These are phyloP conservation scores for Schizochytrium sp. DNA, from an alignment of 108 stramenopile species.

Conservation along the genomic window DNA sequence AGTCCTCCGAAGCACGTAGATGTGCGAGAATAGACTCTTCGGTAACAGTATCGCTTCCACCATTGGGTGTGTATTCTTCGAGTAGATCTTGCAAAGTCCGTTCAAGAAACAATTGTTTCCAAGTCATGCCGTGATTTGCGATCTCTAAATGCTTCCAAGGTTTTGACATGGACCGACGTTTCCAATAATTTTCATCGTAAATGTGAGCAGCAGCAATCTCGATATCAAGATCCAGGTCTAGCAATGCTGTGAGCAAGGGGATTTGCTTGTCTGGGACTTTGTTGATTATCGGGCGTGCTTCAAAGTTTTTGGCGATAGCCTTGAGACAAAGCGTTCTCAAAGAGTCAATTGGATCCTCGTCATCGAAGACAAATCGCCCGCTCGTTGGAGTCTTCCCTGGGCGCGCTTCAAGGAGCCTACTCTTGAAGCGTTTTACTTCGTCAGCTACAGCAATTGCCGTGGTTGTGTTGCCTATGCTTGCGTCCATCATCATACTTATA, in stretches of 20 bases:
- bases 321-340: constrained; percentile 14
- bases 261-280: constrained; percentile 34
- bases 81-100: constrained; percentile 60
- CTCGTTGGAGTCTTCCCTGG: not conserved
- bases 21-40: constrained; percentile 55
- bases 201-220: constrained; percentile 72
- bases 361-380: not conserved
- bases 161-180: constrained; percentile 69
- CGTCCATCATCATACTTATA: constrained; percentile 12
- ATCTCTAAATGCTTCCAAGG: constrained; percentile 73
- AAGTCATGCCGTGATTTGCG: constrained; percentile 76
- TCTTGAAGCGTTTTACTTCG: constrained; percentile 52
- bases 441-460: constrained; percentile 57
- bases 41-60: not conserved
- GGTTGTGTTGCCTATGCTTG: constrained; percentile 30
- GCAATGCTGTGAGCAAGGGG: constrained; percentile 22
- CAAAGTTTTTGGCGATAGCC: constrained; percentile 29
- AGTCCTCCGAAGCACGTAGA: constrained; percentile 71
- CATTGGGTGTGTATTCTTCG: constrained; percentile 66
- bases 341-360: not conserved
- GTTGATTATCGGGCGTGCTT: not conserved
- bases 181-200: constrained; percentile 80
- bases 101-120: constrained; percentile 83
- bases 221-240: constrained; percentile 56
- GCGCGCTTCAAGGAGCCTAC: constrained; percentile 6